Evolutionary conservation across 805 yeast species (phyloP), one percentile per base, ranked within the genome.

Genomic region (Cyberlindnera xishuangbannaensis): DNA sequence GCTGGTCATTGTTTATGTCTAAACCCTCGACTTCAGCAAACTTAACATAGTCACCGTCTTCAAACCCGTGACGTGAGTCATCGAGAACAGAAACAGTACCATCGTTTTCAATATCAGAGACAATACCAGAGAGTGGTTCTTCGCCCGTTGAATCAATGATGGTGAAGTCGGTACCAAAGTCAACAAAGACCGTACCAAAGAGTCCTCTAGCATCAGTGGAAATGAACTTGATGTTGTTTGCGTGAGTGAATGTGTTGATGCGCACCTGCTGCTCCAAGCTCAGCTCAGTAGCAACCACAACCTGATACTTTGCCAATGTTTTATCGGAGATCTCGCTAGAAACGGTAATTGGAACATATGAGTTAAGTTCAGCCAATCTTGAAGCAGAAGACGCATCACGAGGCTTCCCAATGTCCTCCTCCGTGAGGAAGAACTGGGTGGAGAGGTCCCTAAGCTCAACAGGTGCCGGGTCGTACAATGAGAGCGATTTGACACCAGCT

Each of bases 61-160:
- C 85, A 34, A 92, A 68, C 14, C 95, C 95, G 55, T 92, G 99
- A 59, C 97, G 78, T 40, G 76, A 79, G 44, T 86, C 97, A 55
- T 83, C 95, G 48, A 90, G 70, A 68, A 83, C 85, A 15, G 96
- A 82, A n/a, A 92, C 96, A 9, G 87, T 81, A 37, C 97, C 97
- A 54, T 84, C 73, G 9, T 64, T 56, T 54, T 88, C 96, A 40
- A 92, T 82, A 54, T 84, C 95, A 2, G 95, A 83, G 2, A 92
- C 84, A 39, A 85, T 82, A 28, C 98, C 97, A 4, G 78, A 56
- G 30, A 66, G 64, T 13, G 95, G 95, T 60, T 92, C 97, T 63
- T 92, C 97, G 33, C 98, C 99, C 33, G 83, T 84, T 25, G 77
- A 69, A 56, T 92, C 98, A 33, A 81, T 64, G 15, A 92, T 80